Conservation (phyloP, 129 eudicot species). For the Heracleum sosnowskyi region DNA sequence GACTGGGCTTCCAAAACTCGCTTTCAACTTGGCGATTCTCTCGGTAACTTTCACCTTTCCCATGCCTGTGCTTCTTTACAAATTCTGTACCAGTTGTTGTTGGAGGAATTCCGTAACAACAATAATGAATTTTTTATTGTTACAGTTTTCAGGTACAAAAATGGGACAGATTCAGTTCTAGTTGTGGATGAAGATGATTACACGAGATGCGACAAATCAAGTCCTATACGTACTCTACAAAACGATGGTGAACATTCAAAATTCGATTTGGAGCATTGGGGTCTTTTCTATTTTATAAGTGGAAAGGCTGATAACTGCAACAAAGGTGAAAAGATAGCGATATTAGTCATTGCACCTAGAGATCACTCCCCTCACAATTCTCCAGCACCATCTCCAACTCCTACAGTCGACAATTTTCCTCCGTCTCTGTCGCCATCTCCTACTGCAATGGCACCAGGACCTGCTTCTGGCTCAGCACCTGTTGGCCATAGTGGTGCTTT, state of each 20-base stretch:
- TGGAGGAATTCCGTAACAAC: no score
- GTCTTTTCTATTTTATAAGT: conserved; percentile 63
- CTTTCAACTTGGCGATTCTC: conserved; percentile 58
- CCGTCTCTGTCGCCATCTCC: conserved; percentile 2
- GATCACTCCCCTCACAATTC: conserved; percentile 2
- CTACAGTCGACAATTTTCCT: background rate
- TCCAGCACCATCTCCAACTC: conserved; percentile 5
- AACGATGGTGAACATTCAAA: conserved; percentile 23
- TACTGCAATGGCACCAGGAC: background rate
- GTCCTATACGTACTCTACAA: conserved; percentile 24
- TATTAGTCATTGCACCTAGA: conserved; percentile 37
- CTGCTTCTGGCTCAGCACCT: background rate
- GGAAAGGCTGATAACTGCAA: conserved; percentile 46
- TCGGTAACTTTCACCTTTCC: conserved; percentile 18
- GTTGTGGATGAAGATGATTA: conserved; percentile 45
- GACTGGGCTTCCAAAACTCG: conserved; percentile 52
- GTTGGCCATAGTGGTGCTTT: background rate
- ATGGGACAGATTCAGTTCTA: conserved; percentile 57
- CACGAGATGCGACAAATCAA: conserved; percentile 41
- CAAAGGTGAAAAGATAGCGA: conserved; percentile 42
- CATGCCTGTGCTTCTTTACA: no score
- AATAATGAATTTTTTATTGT: no score
- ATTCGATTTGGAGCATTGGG: conserved; percentile 35
- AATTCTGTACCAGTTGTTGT: no score
- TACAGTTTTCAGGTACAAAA: conserved; percentile 57